Conservation (phyloP, 2,329 filamentous ascomycete species). For the Monilinia fructicola region DNA sequence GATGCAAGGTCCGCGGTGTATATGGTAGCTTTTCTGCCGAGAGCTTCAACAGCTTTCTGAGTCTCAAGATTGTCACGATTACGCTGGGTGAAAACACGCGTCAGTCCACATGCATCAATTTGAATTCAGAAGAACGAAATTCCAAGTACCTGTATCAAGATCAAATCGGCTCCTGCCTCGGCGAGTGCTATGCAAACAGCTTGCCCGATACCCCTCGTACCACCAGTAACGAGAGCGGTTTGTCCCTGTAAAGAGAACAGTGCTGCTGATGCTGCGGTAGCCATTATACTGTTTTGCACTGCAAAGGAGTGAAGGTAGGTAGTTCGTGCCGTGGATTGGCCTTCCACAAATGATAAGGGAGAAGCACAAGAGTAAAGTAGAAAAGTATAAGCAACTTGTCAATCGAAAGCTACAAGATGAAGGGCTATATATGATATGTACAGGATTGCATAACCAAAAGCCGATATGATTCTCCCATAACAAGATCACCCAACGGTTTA, state of each 20-base stretch:
- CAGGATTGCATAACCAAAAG: too few species aligned
- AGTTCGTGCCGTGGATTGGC: too few species aligned
- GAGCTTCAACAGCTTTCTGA: conserved; percentile 58
- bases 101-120: background rate
- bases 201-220: conserved; percentile 44
- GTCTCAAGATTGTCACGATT: conserved; percentile 47
- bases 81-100: conserved; percentile 30
- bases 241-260: conserved; percentile 43
- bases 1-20: conserved; percentile 70
- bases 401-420: too few species aligned
- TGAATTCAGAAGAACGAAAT: background rate
- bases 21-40: conserved; percentile 65
- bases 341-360: too few species aligned
- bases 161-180: conserved; percentile 44
- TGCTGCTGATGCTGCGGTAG: conserved; percentile 29
- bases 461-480: too few species aligned
- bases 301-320: too few species aligned
- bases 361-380: too few species aligned
- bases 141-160: conserved; percentile 43
- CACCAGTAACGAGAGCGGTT: conserved; percentile 44
- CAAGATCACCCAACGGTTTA: background rate
- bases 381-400: too few species aligned
- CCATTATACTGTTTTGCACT: conserved; percentile 29
- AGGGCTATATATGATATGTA: too few species aligned
- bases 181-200: conserved; percentile 43